Evolutionary conservation across 768 basidiomycete genomes (phyloP), one percentile per base, ranked within the genome.

Genomic region (Multifurca ochricompacta): DNA sequence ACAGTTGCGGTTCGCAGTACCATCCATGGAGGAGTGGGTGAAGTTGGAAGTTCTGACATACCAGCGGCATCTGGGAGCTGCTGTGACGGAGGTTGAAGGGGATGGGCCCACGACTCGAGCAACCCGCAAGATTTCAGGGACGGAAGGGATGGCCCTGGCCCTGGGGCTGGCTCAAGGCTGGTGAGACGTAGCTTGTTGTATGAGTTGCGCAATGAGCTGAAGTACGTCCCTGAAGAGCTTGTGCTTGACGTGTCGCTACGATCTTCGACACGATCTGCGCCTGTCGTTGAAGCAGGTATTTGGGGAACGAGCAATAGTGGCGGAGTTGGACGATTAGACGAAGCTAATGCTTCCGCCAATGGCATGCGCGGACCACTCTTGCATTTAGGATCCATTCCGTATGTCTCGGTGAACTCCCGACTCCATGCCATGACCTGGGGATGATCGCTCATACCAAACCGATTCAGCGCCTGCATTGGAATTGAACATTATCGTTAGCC

Each of bases 51-150:
- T n/a, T 50, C 56, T 31, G 50, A 44, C 39, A 43, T 59, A 39
- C 53, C 50, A 53, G 28, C 31, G 28, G 41, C 52, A n/a, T 52
- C 36, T 28, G 39, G 36, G 4, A 14, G 36, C n/a, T 19, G 37
- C 18, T 51, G 46, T 42, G 48, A 42, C 19, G 13, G 51, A 19
- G 31, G 37, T 21, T 46, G 59, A 34, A 31, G 49, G 19, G 31
- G 49, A 39, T 54, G 42, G 18, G 68, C 54, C 79, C 79, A 76
- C 53, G 75, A 72, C 60, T 86, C 83, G 36, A 88, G 70, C 41
- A 88, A 72, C 19, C 86, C 86, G 59, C 83, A 85, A 30, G 81
- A 79, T 68, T 87, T 87, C 50, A 88, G 70, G 34, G 86, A 87
- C 30, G 86, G 86, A 54, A 88, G 68, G 18, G 82, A 79, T 59